phyloP scores from a whole-genome alignment of 2,329 filamentous ascomycete genomes.

The Lachnellula subtilissima region DNA sequence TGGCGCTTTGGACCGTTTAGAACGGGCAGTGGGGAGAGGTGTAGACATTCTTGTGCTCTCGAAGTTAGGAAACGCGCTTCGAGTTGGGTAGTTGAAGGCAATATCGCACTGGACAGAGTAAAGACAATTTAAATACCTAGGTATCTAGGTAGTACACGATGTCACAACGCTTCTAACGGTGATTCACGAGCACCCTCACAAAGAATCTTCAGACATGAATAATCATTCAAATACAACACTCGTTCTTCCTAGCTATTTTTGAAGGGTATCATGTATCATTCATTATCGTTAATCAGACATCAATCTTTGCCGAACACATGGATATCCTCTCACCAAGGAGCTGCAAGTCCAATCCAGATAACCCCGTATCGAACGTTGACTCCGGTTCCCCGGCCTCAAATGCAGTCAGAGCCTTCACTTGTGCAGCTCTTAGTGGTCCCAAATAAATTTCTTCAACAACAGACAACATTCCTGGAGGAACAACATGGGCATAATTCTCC shows the following conservation, averaged over 20 bases:
- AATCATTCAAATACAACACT: too few species aligned
- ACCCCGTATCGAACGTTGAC: slow-evolving; percentile 1
- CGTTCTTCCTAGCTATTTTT: not conserved
- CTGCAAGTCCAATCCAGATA: slow-evolving; percentile 17
- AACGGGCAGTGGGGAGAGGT: too few species aligned
- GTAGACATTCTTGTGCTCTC: too few species aligned
- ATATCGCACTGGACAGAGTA: too few species aligned
- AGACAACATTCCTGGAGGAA: slow-evolving; percentile 52
- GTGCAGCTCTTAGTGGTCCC: slow-evolving; percentile 45
- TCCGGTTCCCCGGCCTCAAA: slow-evolving; percentile 3
- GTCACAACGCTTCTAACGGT: too few species aligned
- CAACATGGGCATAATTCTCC: slow-evolving; percentile 42
- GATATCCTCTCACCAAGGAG: slow-evolving; percentile 26
- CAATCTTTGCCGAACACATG: slow-evolving; percentile 14
- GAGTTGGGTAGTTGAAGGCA: too few species aligned
- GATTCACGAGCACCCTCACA: too few species aligned
- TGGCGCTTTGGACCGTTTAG: too few species aligned
- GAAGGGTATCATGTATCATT: not conserved
- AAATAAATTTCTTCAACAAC: slow-evolving; percentile 56
- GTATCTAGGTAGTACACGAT: too few species aligned
- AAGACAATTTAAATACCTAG: too few species aligned
- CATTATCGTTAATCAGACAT: slow-evolving; percentile 4
- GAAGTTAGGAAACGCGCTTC: too few species aligned
- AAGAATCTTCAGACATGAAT: too few species aligned
- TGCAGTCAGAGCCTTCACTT: slow-evolving; percentile 28